Conservation (phyloP, 129 eudicot genomes). For the Flaveria trinervia region DNA sequence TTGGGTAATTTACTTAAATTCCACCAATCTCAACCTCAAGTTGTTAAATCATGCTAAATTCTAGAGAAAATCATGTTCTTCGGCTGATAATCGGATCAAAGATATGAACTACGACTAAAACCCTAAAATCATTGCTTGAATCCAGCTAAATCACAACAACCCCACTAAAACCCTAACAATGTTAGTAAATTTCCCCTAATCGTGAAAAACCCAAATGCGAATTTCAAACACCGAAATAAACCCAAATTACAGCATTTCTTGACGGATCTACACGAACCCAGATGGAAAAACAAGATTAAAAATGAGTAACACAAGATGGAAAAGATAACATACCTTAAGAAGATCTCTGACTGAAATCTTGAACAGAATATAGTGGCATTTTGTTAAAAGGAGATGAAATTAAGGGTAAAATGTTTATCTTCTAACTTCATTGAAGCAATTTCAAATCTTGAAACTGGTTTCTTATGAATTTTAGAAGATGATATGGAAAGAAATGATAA, state of each 20-base stretch:
- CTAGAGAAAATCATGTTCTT: too few species aligned
- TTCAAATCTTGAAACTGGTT: slow-evolving; percentile 20
- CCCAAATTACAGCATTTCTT: slow-evolving; percentile 20
- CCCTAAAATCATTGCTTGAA: slow-evolving; percentile 17
- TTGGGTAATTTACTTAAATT: neutral
- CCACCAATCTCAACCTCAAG: slow-evolving; percentile 13
- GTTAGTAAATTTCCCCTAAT: slow-evolving; percentile 4
- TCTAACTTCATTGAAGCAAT: neutral
- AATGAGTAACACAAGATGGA: slow-evolving; percentile 2
- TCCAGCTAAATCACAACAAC: slow-evolving; percentile 5
- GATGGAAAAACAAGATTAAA: neutral
- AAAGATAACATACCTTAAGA: slow-evolving; percentile 37
- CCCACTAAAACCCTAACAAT: slow-evolving; percentile 27
- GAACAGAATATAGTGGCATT: slow-evolving; percentile 2
- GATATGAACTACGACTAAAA: slow-evolving; percentile 1
- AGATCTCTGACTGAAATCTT: slow-evolving; percentile 28
- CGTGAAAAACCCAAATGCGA: slow-evolving; percentile 2
- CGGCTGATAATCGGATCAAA: neutral
- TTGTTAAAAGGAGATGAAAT: neutral
- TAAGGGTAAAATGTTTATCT: slow-evolving; percentile 6
- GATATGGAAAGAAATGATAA: slow-evolving; percentile 18
- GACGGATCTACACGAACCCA: slow-evolving; percentile 33
- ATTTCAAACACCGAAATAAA: slow-evolving; percentile 6
- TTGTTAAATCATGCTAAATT: neutral
- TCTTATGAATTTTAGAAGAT: neutral